Percentiles rank a stretch among this genome's conserved stretches.
Conservation (phyloP, 108 stramenopile genomes). For the Discostella stelligeroides region DNA sequence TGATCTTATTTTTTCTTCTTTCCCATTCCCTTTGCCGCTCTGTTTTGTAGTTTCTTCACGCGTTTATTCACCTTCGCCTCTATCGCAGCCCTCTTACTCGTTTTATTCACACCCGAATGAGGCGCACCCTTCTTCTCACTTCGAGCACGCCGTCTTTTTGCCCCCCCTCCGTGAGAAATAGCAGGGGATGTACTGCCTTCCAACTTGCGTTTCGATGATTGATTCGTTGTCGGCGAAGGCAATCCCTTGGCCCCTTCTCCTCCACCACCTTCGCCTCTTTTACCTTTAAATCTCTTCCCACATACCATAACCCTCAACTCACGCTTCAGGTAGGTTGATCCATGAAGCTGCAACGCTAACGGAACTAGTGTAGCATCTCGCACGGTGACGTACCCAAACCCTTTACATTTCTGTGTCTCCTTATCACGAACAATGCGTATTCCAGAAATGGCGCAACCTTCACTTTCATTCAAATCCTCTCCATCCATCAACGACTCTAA, state of each 20-base stretch:
- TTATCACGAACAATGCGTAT: conserved; percentile 83
- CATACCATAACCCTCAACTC: conserved; percentile 75
- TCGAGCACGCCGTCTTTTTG: conserved; percentile 47
- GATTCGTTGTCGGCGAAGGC: conserved; percentile 42
- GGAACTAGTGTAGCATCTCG: conserved; percentile 59
- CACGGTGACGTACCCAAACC: conserved; percentile 82
- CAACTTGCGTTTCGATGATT: conserved; percentile 48
- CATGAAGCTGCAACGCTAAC: conserved; percentile 67
- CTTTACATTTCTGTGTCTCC: conserved; percentile 78
- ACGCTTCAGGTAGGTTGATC: conserved; percentile 65
- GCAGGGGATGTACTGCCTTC: conserved; percentile 23
- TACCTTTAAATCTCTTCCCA: conserved; percentile 75
- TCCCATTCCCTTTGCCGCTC: conserved; percentile 77
- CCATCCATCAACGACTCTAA: conserved; percentile 34
- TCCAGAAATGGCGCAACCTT: conserved; percentile 54
- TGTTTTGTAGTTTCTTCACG: conserved; percentile 77
- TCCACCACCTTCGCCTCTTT: conserved; percentile 39
- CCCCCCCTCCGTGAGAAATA: conserved; percentile 9
- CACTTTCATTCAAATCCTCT: conserved; percentile 31
- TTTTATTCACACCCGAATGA: conserved; percentile 32
- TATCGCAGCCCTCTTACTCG: conserved; percentile 67
- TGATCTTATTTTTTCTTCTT: conserved; percentile 58
- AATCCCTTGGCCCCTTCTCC: conserved; percentile 25
- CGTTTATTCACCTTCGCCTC: conserved; percentile 70
- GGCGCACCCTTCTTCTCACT: conserved; percentile 56